Evolutionary conservation across 257 asterid species (phyloP), one percentile per base, ranked within the genome.

Genomic region (Solanum appendiculatum): DNA sequence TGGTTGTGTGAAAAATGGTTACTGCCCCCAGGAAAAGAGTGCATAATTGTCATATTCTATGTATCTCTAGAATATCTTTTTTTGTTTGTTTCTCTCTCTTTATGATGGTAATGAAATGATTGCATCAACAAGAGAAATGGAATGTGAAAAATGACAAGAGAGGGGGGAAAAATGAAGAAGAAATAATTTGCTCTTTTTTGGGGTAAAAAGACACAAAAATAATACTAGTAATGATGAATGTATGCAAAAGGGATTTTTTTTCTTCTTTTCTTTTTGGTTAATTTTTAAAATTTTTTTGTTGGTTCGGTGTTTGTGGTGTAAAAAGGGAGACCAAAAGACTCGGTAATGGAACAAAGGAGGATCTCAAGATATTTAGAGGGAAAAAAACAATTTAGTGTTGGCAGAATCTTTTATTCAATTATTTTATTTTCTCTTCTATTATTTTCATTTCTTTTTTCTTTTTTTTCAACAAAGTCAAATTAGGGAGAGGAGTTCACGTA

Each of bases 281-380:
- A 42, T 60, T 20, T 82, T 68, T 12, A n/a, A 21, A 2, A 21
- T 21, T 0, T 9, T 48, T 84, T 66, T 69, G 82, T 82, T 83
- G 21, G 87, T 88, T 87, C 18, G 86, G 86, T 46, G 46, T 87
- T 82, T 88, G 91, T 88, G 98, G 93, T 89, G 90, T 88, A 85
- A 88, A 88, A 60, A 54, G n/a, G 88, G 85, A 88, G 82, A 68
- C 86, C 93, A 87, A 85, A 39, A 90, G 89, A 93, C 86, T 29
- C 91, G 97, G 94, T 82, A 92, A 80, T 87, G 85, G 78, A 91
- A 88, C 82, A 69, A 88, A 89, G 89, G 91, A 88, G 92, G 90
- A 90, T 92, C 95, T 91, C 94, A 85, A 88, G 87, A 92, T 85
- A 89, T 84, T 89, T 46, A 63, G 90, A 66, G 37, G 68, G 9